These are phyloP conservation scores for Ophidiomyces ophidiicola DNA, from an alignment of 2,329 filamentous ascomycete genomes.

Conservation along the genomic window DNA sequence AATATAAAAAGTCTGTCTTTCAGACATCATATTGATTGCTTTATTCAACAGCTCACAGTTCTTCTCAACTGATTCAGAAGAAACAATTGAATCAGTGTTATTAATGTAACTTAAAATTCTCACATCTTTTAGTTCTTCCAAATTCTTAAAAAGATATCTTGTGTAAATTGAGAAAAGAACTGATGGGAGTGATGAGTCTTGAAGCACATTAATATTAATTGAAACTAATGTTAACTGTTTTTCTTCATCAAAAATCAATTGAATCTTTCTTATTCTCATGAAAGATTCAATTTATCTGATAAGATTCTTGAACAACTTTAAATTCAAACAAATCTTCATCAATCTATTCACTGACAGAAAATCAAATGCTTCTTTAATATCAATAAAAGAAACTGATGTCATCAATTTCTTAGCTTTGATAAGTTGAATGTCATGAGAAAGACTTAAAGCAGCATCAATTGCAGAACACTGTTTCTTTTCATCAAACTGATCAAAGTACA, in stretches of 20 bases:
- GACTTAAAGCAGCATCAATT: too few relatives aligned
- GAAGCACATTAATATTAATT: neutral
- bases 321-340: too few relatives aligned
- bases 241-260: too few relatives aligned
- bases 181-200: neutral
- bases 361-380: slow-evolving; percentile 2
- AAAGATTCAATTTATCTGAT: too few relatives aligned
- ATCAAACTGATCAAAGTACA: slow-evolving; percentile 8
- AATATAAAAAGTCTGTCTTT: neutral
- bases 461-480: slow-evolving; percentile 3
- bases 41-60: slow-evolving; percentile 4
- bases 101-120: slow-evolving; percentile 7
- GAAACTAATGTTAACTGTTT: neutral
- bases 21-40: neutral
- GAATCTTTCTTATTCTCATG: too few relatives aligned
- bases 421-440: too few relatives aligned
- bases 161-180: too few relatives aligned
- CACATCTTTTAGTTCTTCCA: too few relatives aligned
- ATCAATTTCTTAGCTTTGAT: neutral
- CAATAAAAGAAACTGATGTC: slow-evolving; percentile 1
- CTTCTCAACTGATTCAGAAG: neutral
- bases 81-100: slow-evolving; percentile 1
- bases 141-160: too few relatives aligned
- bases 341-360: too few relatives aligned
- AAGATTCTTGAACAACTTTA: too few relatives aligned